Conservation (phyloP, 345 rosid genomes). For the Brassica rapa region DNA sequence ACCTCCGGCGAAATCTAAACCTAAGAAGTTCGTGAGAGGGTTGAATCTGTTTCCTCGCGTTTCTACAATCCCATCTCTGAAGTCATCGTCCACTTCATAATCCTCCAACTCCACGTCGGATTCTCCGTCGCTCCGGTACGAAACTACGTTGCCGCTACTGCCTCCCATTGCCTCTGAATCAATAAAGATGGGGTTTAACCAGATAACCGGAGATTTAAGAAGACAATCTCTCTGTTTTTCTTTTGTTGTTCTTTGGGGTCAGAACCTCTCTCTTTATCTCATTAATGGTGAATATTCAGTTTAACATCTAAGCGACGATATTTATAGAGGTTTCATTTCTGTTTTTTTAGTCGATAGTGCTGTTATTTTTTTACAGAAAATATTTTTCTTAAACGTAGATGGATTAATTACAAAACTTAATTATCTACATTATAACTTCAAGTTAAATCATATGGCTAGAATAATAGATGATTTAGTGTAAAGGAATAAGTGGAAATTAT, state of each 20-base stretch:
- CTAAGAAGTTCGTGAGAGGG: constrained; percentile 31
- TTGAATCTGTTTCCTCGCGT: constrained; percentile 25
- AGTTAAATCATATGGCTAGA: constrained; percentile 2
- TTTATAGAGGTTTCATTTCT: constrained; percentile 21
- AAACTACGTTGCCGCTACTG: constrained; percentile 13
- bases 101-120: constrained; percentile 31
- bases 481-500: neutral
- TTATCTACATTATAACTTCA: neutral
- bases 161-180: constrained; percentile 23
- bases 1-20: constrained; percentile 32
- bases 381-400: neutral
- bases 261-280: neutral
- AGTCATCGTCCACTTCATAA: constrained; percentile 40
- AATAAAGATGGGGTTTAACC: neutral
- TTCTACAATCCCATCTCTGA: constrained; percentile 24
- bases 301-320: neutral
- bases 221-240: constrained; percentile 10
- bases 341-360: constrained; percentile 9
- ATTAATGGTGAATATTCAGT: constrained; percentile 27
- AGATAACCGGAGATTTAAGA: constrained; percentile 16
- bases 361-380: neutral
- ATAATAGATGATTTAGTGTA: neutral
- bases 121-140: constrained; percentile 31
- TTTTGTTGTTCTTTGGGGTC: too few relatives aligned
- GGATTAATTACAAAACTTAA: neutral